Conservation (phyloP, 192 early-diverging fungal genomes). For the Spinellus fusiger region DNA sequence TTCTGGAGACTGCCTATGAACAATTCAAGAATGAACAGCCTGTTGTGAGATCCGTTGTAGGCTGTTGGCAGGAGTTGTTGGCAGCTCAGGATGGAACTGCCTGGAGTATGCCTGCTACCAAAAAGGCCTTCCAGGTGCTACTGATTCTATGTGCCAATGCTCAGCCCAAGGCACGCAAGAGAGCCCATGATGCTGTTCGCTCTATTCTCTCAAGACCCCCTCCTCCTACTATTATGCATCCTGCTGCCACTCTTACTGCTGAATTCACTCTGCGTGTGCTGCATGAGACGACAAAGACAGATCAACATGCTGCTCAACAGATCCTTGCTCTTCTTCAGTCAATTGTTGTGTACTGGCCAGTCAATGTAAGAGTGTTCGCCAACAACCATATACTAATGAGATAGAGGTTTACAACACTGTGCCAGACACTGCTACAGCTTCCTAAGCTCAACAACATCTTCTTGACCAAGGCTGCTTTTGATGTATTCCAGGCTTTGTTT, state of each 20-base stretch:
- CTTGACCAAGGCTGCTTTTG: conserved; percentile 72
- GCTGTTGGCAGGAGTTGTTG: conserved; percentile 75
- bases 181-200: conserved; percentile 79
- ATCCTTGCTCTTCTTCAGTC: conserved; percentile 67
- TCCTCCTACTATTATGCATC: conserved; percentile 64
- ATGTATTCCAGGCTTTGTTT: conserved; percentile 63
- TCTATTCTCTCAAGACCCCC: conserved; percentile 68
- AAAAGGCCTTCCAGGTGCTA: conserved; percentile 68
- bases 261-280: conserved; percentile 60
- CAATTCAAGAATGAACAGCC: conserved; percentile 62
- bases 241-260: conserved; percentile 55
- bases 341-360: conserved; percentile 51
- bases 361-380: conserved; percentile 19
- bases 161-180: conserved; percentile 80
- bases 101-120: conserved; percentile 66
- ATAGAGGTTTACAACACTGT: conserved; percentile 57
- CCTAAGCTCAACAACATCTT: conserved; percentile 75
- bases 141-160: conserved; percentile 73
- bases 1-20: conserved; percentile 62
- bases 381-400: conserved; percentile 21
- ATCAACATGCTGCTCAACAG: conserved; percentile 55
- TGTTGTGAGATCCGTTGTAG: conserved; percentile 69
- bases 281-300: conserved; percentile 44
- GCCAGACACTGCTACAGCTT: conserved; percentile 67
- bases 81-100: conserved; percentile 65